Conservation (phyloP, 2,329 filamentous ascomycete species). For the Arthrocladium fulminans region DNA sequence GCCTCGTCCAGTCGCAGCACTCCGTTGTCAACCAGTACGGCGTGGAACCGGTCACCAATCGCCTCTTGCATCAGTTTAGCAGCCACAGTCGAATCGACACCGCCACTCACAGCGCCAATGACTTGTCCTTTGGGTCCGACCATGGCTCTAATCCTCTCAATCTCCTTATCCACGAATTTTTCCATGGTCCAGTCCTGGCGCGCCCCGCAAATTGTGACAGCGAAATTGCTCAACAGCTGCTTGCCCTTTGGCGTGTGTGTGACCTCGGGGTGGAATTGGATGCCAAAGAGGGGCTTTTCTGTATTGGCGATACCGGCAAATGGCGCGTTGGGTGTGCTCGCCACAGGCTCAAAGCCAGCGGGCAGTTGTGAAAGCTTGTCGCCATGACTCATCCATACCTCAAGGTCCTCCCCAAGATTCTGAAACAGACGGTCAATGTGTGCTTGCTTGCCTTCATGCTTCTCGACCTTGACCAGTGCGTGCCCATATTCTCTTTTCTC, state of each 20-base stretch:
- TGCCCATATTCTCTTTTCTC: constrained; percentile 64
- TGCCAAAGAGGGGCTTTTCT: constrained; percentile 58
- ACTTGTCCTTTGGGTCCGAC: constrained; percentile 79
- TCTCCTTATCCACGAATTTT: constrained; percentile 72
- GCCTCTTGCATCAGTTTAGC: constrained; percentile 79
- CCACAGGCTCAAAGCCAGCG: constrained; percentile 62
- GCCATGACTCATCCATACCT: constrained; percentile 80
- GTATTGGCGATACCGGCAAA: constrained; percentile 64
- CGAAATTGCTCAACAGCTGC: constrained; percentile 72
- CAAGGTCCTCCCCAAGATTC: constrained; percentile 60
- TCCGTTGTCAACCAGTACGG: constrained; percentile 77
- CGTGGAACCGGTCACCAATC: constrained; percentile 77
- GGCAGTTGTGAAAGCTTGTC: constrained; percentile 75
- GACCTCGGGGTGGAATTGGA: constrained; percentile 88
- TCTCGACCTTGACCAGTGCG: constrained; percentile 54
- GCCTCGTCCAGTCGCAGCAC: constrained; percentile 81
- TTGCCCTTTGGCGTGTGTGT: constrained; percentile 62
- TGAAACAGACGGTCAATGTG: constrained; percentile 73
- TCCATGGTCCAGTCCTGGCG: constrained; percentile 74
- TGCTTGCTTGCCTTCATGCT: constrained; percentile 44
- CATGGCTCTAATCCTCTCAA: constrained; percentile 66
- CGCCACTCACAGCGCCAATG: constrained; percentile 68
- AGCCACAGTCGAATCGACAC: constrained; percentile 83
- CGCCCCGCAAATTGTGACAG: constrained; percentile 70
- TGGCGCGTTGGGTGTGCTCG: constrained; percentile 64